These are phyloP conservation scores for Blastomyces silverae DNA, from an alignment of 2,329 filamentous ascomycete species.

Conservation along the genomic window DNA sequence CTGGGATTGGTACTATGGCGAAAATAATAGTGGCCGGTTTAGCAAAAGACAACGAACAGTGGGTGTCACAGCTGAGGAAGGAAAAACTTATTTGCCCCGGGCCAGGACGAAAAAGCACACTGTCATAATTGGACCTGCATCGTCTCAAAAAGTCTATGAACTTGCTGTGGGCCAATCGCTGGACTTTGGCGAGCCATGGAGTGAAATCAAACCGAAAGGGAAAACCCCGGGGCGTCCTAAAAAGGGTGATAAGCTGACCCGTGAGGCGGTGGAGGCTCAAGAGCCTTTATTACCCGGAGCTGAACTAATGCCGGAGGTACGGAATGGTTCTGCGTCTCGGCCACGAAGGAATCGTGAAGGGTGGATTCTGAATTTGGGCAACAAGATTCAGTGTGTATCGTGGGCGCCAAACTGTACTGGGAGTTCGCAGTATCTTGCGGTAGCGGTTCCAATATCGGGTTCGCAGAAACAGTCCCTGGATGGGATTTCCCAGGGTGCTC, in stretches of 20 bases:
- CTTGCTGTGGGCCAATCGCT: constrained; percentile 40
- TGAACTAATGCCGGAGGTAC: constrained; percentile 9
- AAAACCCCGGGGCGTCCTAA: constrained; percentile 18
- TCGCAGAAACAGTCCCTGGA: constrained; percentile 32
- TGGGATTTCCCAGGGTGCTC: constrained; percentile 28
- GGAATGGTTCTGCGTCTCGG: constrained; percentile 18
- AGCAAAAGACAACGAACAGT: constrained; percentile 36
- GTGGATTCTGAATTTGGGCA: constrained; percentile 54
- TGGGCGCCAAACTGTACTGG: constrained; percentile 44
- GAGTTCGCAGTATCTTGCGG: constrained; percentile 51
- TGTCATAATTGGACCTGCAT: constrained; percentile 48
- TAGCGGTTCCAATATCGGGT: constrained; percentile 39
- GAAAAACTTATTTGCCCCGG: constrained; percentile 40
- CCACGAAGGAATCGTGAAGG: constrained; percentile 33
- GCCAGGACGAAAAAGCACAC: constrained; percentile 31
- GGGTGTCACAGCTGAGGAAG: constrained; percentile 34
- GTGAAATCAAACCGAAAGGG: constrained; percentile 19
- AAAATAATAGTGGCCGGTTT: constrained; percentile 39
- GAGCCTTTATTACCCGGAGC: constrained; percentile 4
- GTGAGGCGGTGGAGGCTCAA: constrained; percentile 8
- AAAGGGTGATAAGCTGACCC: constrained; percentile 14
- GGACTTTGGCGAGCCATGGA: constrained; percentile 44
- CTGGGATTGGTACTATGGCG: constrained; percentile 50
- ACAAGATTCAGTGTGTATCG: constrained; percentile 45
- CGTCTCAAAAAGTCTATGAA: constrained; percentile 39